A percentile compares a stretch with the other conserved stretches of the same genome.
These are phyloP conservation scores for Cyanidioschyzon merolae DNA, from an alignment of 23 red algal species.

Conservation along the genomic window DNA sequence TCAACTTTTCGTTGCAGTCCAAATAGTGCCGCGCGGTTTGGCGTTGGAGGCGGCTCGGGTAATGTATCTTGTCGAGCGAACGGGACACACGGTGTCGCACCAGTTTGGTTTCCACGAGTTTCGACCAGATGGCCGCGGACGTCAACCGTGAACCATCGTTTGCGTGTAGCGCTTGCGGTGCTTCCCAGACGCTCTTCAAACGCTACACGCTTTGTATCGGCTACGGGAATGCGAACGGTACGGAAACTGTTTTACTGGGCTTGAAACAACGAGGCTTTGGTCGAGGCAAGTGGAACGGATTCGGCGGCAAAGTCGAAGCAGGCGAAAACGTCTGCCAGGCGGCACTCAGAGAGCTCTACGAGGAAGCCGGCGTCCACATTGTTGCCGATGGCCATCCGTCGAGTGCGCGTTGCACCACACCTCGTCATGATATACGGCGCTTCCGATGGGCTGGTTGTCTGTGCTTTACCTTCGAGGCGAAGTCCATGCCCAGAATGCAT, in stretches of 20 bases:
- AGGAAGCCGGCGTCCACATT: neutral
- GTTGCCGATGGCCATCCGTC: neutral
- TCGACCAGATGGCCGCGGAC: no score
- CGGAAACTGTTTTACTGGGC: neutral
- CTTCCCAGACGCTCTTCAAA: no score
- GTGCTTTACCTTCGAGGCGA: neutral
- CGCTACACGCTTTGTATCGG: constrained; percentile 10
- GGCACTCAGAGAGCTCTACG: neutral
- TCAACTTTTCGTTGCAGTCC: no score
- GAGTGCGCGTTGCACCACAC: neutral
- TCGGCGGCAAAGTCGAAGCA: constrained; percentile 3
- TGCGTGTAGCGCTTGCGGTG: no score
- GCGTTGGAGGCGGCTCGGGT: no score
- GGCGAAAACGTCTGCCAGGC: neutral
- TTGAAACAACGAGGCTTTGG: neutral
- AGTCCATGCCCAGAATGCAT: neutral
- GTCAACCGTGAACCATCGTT: no score
- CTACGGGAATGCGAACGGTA: neutral
- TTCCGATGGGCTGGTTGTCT: neutral
- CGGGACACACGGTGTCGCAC: no score
- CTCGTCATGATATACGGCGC: neutral
- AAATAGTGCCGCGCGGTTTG: no score
- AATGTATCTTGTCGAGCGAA: no score
- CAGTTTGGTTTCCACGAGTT: no score
- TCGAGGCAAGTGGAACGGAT: constrained; percentile 5